Evolutionary conservation across 179 eudicot genomes (phyloP).

Genomic region (Beta lomatogona): DNA sequence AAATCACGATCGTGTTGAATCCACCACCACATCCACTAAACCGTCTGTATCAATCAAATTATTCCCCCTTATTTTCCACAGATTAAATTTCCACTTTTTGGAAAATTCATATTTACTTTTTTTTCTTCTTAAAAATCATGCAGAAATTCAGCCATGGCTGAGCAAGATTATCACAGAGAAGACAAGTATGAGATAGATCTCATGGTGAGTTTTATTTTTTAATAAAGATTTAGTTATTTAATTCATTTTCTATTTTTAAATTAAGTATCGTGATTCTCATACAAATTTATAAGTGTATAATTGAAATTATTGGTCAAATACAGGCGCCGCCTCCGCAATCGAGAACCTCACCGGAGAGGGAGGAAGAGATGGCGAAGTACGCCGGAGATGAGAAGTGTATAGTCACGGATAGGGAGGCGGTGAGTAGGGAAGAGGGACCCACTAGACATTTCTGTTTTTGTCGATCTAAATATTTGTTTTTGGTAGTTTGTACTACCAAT

Average conservation of each 20-base stretch:
- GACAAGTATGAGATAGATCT: conserved; percentile 91
- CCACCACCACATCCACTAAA: conserved; percentile 39
- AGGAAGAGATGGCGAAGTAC: conserved; percentile 34
- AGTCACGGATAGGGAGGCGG: conserved; percentile 44
- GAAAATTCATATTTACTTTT: background rate
- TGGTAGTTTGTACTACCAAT: conserved; percentile 28
- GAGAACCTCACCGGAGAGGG: conserved; percentile 75
- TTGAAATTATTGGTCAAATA: background rate
- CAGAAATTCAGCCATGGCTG: conserved; percentile 39
- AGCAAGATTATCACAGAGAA: conserved; percentile 52
- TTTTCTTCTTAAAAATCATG: conserved; percentile 5
- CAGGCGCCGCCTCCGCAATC: conserved; percentile 86
- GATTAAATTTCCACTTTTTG: background rate
- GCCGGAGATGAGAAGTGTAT: conserved; percentile 47
- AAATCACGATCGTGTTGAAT: conserved; percentile 46
- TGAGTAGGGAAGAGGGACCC: conserved; percentile 36
- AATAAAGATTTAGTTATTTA: background rate
- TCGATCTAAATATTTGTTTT: conserved; percentile 24
- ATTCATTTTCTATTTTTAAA: background rate
- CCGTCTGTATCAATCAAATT: conserved; percentile 50
- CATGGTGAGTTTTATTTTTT: conserved; percentile 56
- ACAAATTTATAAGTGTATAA: no score
- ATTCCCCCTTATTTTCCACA: conserved; percentile 9
- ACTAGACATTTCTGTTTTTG: conserved; percentile 5
- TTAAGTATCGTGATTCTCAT: no score